Evolutionary conservation across 2,329 filamentous ascomycete genomes (phyloP).

Genomic region (Chrysosporium keratinophilum): DNA sequence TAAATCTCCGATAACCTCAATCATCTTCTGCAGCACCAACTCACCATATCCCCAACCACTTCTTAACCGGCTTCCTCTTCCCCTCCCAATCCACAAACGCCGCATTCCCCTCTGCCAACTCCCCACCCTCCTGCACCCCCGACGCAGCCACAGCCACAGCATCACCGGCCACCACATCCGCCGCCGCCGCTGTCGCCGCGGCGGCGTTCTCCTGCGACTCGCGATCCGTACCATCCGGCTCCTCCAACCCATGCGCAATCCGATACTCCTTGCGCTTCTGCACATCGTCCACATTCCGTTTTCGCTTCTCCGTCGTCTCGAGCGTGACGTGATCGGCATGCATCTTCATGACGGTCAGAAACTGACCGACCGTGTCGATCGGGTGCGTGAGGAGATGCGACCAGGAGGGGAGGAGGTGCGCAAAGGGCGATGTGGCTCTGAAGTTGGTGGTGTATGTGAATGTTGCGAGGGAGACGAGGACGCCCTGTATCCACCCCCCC

Average conservation of each 20-base stretch:
- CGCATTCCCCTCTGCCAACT: constrained; percentile 13
- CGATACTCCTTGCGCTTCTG: constrained; percentile 77
- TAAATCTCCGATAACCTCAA: too few relatives aligned
- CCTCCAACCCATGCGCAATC: constrained; percentile 71
- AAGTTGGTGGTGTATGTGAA: constrained; percentile 72
- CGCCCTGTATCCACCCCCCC: constrained; percentile 47
- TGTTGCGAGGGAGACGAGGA: constrained; percentile 57
- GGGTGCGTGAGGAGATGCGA: constrained; percentile 62
- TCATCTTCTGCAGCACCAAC: not conserved
- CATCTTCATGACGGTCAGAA: constrained; percentile 62
- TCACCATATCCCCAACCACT: constrained; percentile 75
- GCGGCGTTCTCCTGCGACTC: not conserved
- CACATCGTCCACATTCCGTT: constrained; percentile 69
- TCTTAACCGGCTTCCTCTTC: constrained; percentile 54
- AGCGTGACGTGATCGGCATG: constrained; percentile 62
- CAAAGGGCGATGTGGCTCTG: constrained; percentile 65
- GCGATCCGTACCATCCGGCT: constrained; percentile 18
- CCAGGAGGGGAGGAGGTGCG: constrained; percentile 62
- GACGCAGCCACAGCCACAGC: constrained; percentile 8
- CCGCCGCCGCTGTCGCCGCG: constrained; percentile 24
- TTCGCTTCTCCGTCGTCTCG: constrained; percentile 60
- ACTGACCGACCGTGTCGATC: constrained; percentile 53
- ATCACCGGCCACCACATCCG: constrained; percentile 23
- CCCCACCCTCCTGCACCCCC: constrained; percentile 25
- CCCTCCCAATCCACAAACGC: constrained; percentile 29